Evolutionary conservation across 345 rosid genomes (phyloP).

Genomic region (Euphorbia tirucalli): DNA sequence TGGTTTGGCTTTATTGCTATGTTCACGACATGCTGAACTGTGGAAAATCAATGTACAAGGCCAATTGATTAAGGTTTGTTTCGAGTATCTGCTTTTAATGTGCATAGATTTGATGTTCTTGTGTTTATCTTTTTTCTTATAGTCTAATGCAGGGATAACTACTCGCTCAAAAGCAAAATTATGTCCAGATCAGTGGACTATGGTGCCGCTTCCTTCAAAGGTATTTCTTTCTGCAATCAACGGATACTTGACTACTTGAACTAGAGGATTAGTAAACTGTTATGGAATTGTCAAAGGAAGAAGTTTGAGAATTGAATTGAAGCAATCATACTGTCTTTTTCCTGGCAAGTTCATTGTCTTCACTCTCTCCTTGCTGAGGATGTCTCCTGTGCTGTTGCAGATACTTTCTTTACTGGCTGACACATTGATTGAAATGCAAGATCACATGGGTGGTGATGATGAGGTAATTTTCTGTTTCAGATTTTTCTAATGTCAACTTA

Average conservation of each 20-base stretch:
- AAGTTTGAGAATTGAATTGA: neutral
- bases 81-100: constrained; percentile 6
- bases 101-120: constrained; percentile 4
- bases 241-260: neutral
- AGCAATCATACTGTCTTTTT: neutral
- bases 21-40: constrained; percentile 71
- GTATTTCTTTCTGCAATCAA: constrained; percentile 30
- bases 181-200: constrained; percentile 85
- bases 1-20: constrained; percentile 75
- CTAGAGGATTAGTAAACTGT: neutral
- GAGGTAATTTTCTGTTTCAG: constrained; percentile 44
- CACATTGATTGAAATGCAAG: constrained; percentile 74
- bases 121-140: constrained; percentile 16
- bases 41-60: constrained; percentile 77
- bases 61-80: constrained; percentile 56
- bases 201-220: constrained; percentile 72
- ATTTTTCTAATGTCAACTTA: constrained; percentile 6
- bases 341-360: too few species aligned
- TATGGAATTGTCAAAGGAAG: neutral
- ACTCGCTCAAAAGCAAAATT: constrained; percentile 88
- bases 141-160: constrained; percentile 74
- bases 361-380: neutral
- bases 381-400: constrained; percentile 34
- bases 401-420: constrained; percentile 77
- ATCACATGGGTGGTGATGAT: constrained; percentile 61